A percentile compares a stretch with the other conserved stretches of the same genome.
Conservation (phyloP, 2,329 filamentous ascomycete genomes). For the Alternaria dauci region DNA sequence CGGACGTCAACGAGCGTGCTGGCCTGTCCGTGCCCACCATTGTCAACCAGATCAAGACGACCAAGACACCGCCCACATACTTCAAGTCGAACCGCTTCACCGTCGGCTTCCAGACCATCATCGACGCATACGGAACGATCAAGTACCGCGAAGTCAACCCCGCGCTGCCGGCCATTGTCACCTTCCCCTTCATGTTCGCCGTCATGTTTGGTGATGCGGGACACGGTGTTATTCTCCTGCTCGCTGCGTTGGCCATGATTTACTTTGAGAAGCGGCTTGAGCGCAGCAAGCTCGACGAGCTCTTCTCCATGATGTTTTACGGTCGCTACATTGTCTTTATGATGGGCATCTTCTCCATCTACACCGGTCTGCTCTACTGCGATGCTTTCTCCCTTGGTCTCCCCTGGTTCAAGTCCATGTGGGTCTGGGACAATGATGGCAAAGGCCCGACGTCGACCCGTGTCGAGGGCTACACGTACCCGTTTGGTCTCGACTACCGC, state of each 20-base stretch:
- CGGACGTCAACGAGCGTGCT: constrained; percentile 95
- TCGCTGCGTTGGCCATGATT: constrained; percentile 89
- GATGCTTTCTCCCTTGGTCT: constrained; percentile 95
- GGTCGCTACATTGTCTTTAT: constrained; percentile 98
- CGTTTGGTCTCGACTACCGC: constrained; percentile 93
- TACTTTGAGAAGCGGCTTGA: constrained; percentile 88
- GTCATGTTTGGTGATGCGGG: constrained; percentile 99
- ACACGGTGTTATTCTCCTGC: constrained; percentile 88
- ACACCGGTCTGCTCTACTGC: constrained; percentile 97
- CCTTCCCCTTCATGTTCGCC: constrained; percentile 98
- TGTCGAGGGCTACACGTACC: constrained; percentile 82
- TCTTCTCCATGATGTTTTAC: constrained; percentile 99
- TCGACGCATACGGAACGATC: constrained; percentile 96
- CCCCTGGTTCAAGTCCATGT: constrained; percentile 87
- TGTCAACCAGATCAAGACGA: constrained; percentile 96
- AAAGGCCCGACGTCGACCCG: constrained; percentile 70
- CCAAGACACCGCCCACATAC: constrained; percentile 96
- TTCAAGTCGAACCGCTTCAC: constrained; percentile 99
- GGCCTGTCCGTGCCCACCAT: constrained; percentile 97
- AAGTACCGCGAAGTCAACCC: constrained; percentile 98
- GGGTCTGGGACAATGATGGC: constrained; percentile 80
- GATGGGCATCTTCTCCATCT: constrained; percentile 97
- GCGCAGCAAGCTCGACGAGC: constrained; percentile 90
- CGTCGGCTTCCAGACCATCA: constrained; percentile 97
- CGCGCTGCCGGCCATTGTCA: constrained; percentile 91